Evolutionary conservation across 1,284 basidiomycete genomes (phyloP).

Genomic region (Melampsora larici-populina): DNA sequence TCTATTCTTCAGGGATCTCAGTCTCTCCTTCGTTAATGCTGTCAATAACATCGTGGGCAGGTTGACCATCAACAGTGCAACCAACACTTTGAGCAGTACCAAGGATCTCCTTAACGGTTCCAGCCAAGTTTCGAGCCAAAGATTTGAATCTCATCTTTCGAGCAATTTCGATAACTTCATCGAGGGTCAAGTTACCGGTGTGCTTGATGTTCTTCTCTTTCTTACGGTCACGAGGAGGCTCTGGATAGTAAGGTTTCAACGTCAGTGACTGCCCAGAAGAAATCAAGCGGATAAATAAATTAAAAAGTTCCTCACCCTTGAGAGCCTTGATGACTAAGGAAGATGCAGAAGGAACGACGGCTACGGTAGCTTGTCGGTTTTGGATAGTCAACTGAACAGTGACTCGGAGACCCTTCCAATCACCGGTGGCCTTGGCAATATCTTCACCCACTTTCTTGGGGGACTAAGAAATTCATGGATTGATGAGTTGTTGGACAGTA

Average conservation of each 20-base stretch:
- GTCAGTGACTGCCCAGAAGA: background rate
- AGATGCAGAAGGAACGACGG: constrained; percentile 95
- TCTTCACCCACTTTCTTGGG: constrained; percentile 99
- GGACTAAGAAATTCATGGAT: constrained; percentile 62
- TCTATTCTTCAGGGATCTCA: constrained; percentile 88
- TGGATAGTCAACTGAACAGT: constrained; percentile 99
- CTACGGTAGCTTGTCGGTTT: constrained; percentile 97
- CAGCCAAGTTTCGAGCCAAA: constrained; percentile 83
- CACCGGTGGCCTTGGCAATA: constrained; percentile 97
- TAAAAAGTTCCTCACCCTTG: constrained; percentile 66
- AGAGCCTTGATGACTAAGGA: constrained; percentile 98
- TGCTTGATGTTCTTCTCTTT: constrained; percentile 99
- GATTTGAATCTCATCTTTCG: constrained; percentile 96
- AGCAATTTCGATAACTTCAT: constrained; percentile 92
- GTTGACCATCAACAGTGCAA: constrained; percentile 91
- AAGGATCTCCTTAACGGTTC: constrained; percentile 71
- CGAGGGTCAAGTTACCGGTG: constrained; percentile 87
- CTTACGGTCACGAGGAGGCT: constrained; percentile 98
- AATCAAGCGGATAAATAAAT: too few species aligned
- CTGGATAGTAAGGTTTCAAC: constrained; percentile 58
- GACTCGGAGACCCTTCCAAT: constrained; percentile 99
- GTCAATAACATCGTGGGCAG: constrained; percentile 93
- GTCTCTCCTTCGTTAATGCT: constrained; percentile 92
- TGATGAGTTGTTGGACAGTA: background rate
- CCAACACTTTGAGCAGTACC: constrained; percentile 74